These are phyloP conservation scores for Mycena leptocephala DNA, from an alignment of 768 basidiomycete species.

Conservation along the genomic window DNA sequence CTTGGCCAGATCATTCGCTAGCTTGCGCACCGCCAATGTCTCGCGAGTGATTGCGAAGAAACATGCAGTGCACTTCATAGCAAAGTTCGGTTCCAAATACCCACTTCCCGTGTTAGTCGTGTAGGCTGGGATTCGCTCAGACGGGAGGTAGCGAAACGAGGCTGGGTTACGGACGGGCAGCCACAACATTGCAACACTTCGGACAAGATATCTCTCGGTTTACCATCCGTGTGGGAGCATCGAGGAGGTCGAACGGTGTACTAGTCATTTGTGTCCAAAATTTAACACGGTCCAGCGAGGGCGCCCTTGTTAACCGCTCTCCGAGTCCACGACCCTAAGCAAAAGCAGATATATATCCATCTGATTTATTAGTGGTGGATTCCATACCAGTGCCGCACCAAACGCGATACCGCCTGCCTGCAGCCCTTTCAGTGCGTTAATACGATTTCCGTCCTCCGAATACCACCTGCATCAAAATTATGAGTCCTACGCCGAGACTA, in stretches of 20 bases:
- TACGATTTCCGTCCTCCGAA: conserved; percentile 46
- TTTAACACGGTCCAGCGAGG: not conserved
- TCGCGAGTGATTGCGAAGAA: not conserved
- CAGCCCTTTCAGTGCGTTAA: conserved; percentile 9
- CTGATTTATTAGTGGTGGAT: not conserved
- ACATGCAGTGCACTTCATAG: not conserved
- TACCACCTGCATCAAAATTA: conserved; percentile 43
- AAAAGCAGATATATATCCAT: not conserved
- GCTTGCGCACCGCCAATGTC: not conserved
- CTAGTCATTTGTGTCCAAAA: not conserved
- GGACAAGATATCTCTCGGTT: not conserved
- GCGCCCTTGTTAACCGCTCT: not conserved
- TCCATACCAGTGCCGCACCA: not conserved
- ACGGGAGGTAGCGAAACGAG: not conserved
- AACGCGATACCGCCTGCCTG: not conserved
- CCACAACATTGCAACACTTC: not conserved
- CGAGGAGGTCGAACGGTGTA: not conserved
- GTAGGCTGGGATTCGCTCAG: not conserved
- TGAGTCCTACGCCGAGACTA: conserved; percentile 32
- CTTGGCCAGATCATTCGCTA: not conserved
- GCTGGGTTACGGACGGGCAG: not conserved
- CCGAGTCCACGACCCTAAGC: not conserved
- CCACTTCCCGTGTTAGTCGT: not conserved
- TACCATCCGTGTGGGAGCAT: not conserved
- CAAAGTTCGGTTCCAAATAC: not conserved